Percentiles rank a stretch among this genome's conserved stretches.
These are phyloP conservation scores for Solanum stenotomum DNA, from an alignment of 257 asterid genomes.

Conservation along the genomic window DNA sequence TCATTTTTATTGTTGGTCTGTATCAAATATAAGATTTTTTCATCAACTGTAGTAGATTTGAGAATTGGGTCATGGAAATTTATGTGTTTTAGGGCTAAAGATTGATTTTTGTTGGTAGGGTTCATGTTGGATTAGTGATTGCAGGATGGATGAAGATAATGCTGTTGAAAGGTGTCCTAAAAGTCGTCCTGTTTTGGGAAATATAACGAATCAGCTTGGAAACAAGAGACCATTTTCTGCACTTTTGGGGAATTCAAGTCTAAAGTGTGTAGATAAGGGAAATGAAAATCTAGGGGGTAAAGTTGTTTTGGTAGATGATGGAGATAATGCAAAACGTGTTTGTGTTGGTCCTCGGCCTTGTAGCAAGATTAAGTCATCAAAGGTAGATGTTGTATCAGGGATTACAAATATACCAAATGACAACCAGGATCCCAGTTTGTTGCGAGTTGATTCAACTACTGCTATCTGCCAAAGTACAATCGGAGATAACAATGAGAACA, in stretches of 20 bases:
- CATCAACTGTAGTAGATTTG: not conserved
- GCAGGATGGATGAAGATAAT: constrained; percentile 33
- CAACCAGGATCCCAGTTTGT: constrained; percentile 11
- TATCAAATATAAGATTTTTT: not conserved
- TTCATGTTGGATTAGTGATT: not conserved
- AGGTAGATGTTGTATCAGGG: constrained; percentile 28
- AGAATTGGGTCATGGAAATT: not conserved
- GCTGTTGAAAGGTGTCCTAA: constrained; percentile 17
- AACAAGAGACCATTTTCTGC: constrained; percentile 29
- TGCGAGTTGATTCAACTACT: not conserved
- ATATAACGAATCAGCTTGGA: constrained; percentile 50
- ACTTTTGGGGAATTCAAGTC: constrained; percentile 4
- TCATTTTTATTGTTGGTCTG: not conserved
- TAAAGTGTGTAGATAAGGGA: constrained; percentile 7
- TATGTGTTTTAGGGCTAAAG: not conserved
- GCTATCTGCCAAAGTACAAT: constrained; percentile 6
- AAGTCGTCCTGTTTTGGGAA: constrained; percentile 35
- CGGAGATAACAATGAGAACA: constrained; percentile 5
- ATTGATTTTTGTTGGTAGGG: not conserved
- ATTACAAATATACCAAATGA: constrained; percentile 20
- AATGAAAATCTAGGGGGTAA: constrained; percentile 14
- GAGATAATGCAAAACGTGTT: constrained; percentile 21
- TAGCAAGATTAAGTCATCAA: constrained; percentile 36
- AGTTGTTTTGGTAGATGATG: constrained; percentile 10
- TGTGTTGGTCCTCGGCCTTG: constrained; percentile 27